These are phyloP conservation scores for Ogataea nakhonphanomensis DNA, from an alignment of 805 yeast species.

Conservation along the genomic window DNA sequence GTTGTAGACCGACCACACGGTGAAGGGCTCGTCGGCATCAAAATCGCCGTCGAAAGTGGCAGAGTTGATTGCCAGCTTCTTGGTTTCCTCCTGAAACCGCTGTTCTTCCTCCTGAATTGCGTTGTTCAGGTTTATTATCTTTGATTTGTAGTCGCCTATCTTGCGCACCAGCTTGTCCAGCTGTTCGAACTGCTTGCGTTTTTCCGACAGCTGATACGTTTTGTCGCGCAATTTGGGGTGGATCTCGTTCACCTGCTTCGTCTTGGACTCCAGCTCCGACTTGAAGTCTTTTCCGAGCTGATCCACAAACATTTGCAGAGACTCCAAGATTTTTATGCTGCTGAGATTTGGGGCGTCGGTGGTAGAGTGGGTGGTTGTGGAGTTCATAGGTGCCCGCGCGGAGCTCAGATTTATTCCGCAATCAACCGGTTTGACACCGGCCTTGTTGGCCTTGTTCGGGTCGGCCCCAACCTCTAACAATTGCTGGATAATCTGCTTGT, in stretches of 20 bases:
- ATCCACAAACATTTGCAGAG: constrained; percentile 48
- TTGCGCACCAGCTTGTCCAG: constrained; percentile 43
- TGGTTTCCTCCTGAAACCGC: constrained; percentile 43
- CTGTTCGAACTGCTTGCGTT: constrained; percentile 48
- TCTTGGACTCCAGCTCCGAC: constrained; percentile 51
- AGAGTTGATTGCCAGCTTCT: constrained; percentile 31
- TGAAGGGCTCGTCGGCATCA: constrained; percentile 92
- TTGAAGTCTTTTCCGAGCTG: constrained; percentile 58
- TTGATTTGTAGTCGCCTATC: constrained; percentile 49
- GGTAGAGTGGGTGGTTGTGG: not conserved
- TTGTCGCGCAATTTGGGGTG: constrained; percentile 58
- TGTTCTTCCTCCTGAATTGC: constrained; percentile 63
- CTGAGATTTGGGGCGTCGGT: constrained; percentile 14
- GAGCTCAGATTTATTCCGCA: constrained; percentile 61
- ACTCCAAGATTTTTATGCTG: constrained; percentile 43
- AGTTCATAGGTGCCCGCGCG: constrained; percentile 4
- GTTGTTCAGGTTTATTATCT: constrained; percentile 54
- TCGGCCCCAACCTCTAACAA: constrained; percentile 88
- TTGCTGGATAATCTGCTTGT: constrained; percentile 73
- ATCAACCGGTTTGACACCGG: constrained; percentile 83
- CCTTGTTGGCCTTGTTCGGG: constrained; percentile 70
- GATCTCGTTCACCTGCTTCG: constrained; percentile 46
- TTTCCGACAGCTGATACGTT: constrained; percentile 46
- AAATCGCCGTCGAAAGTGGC: constrained; percentile 51
- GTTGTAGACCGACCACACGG: constrained; percentile 57